A percentile compares a stretch with the other conserved stretches of the same genome.
phyloP scores from a whole-genome alignment of 148 eudicot genomes.

The Silene uniflora region DNA sequence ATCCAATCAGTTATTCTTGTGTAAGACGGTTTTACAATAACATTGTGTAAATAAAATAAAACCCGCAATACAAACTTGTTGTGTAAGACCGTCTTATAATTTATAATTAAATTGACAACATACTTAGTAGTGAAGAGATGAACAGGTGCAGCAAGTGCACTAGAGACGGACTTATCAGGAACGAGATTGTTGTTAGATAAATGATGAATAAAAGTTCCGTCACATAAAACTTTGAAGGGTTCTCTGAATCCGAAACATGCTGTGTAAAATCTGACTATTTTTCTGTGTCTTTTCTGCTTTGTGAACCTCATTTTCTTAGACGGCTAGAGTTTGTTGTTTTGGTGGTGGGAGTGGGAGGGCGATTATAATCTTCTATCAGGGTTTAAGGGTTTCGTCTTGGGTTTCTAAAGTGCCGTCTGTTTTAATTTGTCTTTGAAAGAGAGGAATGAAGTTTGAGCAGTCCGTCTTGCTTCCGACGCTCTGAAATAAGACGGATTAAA shows the following conservation, averaged over 20 bases:
- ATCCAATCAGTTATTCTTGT: not conserved
- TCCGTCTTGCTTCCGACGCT: no score
- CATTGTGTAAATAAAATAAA: not conserved
- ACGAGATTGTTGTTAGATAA: conserved; percentile 45
- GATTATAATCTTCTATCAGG: no score
- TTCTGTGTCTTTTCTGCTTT: conserved; percentile 82
- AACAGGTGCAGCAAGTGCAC: conserved; percentile 53
- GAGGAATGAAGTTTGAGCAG: no score
- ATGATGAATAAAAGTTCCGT: conserved; percentile 84
- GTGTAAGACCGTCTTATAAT: no score
- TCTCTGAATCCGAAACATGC: conserved; percentile 81
- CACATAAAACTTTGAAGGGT: conserved; percentile 86
- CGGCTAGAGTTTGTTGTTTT: no score
- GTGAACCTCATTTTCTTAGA: conserved; percentile 58
- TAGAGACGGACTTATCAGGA: conserved; percentile 55
- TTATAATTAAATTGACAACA: not conserved
- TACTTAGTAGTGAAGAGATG: conserved; percentile 78
- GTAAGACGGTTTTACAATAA: not conserved
- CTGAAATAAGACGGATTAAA: no score
- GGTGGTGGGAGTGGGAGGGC: no score
- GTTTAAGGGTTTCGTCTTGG: no score
- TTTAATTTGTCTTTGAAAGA: no score
- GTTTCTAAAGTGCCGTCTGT: no score
- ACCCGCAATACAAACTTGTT: not conserved
- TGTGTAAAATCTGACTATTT: conserved; percentile 54